phyloP scores from a whole-genome alignment of 305 asterid genomes.

The Withania somnifera region DNA sequence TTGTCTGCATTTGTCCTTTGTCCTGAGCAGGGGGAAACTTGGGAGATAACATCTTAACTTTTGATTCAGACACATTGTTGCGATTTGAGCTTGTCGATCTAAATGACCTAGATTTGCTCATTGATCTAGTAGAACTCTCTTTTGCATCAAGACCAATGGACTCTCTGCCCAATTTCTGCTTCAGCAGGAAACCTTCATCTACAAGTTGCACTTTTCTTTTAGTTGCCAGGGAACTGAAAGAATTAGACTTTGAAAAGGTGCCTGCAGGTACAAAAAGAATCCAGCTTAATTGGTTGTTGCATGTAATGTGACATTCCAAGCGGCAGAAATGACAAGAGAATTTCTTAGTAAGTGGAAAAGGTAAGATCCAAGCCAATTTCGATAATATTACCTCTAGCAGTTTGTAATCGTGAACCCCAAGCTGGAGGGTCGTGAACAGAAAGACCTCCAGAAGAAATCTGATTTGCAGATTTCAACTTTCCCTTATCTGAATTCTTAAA shows the following conservation, averaged over 20 bases:
- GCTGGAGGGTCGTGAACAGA: slow-evolving; percentile 32
- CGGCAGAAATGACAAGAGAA: neutral
- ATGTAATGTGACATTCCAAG: slow-evolving; percentile 1
- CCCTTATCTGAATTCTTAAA: slow-evolving; percentile 44
- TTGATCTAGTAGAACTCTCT: slow-evolving; percentile 47
- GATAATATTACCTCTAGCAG: slow-evolving; percentile 35
- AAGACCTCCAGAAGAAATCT: slow-evolving; percentile 28
- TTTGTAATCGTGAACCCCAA: slow-evolving; percentile 30
- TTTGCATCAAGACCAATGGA: slow-evolving; percentile 36
- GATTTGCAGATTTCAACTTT: slow-evolving; percentile 32
- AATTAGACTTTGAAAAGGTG: slow-evolving; percentile 57
- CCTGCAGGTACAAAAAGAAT: slow-evolving; percentile 34
- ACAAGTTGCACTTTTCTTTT: slow-evolving; percentile 65
- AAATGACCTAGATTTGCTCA: slow-evolving; percentile 67
- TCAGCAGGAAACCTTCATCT: slow-evolving; percentile 54
- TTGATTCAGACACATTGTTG: slow-evolving; percentile 34
- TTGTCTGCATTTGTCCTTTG: slow-evolving; percentile 28
- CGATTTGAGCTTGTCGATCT: slow-evolving; percentile 42
- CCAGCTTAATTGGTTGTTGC: neutral
- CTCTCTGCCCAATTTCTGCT: slow-evolving; percentile 57
- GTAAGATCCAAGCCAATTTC: neutral
- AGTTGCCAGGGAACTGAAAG: slow-evolving; percentile 52
- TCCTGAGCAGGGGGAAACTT: slow-evolving; percentile 46
- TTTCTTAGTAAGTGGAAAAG: neutral
- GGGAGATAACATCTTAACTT: slow-evolving; percentile 66